Evolutionary conservation across 2,329 filamentous ascomycete genomes (phyloP).

Genomic region (Teratosphaeria epicoccoides): DNA sequence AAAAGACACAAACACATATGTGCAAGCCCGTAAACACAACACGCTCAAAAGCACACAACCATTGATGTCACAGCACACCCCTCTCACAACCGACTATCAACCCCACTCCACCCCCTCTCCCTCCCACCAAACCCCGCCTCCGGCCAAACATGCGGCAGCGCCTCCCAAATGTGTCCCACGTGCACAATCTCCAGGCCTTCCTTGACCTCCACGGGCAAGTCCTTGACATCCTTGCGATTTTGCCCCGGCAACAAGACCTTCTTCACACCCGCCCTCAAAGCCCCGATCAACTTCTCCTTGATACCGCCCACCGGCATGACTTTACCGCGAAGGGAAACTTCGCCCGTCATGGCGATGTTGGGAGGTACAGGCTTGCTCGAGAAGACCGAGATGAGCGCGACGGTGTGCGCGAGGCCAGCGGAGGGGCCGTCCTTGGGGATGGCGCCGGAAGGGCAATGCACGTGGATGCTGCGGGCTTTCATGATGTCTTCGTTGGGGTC

Average conservation of each 20-base stretch:
- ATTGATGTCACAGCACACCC: background rate
- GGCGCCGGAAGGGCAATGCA: slow-evolving; percentile 88
- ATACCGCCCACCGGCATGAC: slow-evolving; percentile 94
- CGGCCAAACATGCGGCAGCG: slow-evolving; percentile 83
- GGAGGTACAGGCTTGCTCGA: slow-evolving; percentile 76
- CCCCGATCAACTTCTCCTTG: slow-evolving; percentile 97
- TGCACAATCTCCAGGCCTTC: slow-evolving; percentile 79
- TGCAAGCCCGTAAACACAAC: too few species aligned
- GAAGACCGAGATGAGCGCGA: slow-evolving; percentile 86
- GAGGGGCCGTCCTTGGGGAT: slow-evolving; percentile 83
- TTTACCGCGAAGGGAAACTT: slow-evolving; percentile 70
- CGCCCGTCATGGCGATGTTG: slow-evolving; percentile 86
- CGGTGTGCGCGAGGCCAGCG: slow-evolving; percentile 86
- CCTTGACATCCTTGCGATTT: slow-evolving; percentile 85
- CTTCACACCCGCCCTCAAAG: slow-evolving; percentile 85
- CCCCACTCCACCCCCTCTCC: slow-evolving; percentile 55
- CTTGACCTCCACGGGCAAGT: slow-evolving; percentile 81
- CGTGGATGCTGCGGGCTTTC: slow-evolving; percentile 87
- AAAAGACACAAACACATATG: too few species aligned
- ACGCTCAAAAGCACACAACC: too few species aligned
- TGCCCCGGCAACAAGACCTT: slow-evolving; percentile 78
- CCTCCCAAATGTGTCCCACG: slow-evolving; percentile 90
- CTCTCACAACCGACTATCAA: slow-evolving; percentile 65
- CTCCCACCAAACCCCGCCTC: slow-evolving; percentile 68
- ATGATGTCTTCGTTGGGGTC: slow-evolving; percentile 84